These are phyloP conservation scores for Phragmites australis DNA, from an alignment of 176 grass and related monocot genomes.

Conservation along the genomic window DNA sequence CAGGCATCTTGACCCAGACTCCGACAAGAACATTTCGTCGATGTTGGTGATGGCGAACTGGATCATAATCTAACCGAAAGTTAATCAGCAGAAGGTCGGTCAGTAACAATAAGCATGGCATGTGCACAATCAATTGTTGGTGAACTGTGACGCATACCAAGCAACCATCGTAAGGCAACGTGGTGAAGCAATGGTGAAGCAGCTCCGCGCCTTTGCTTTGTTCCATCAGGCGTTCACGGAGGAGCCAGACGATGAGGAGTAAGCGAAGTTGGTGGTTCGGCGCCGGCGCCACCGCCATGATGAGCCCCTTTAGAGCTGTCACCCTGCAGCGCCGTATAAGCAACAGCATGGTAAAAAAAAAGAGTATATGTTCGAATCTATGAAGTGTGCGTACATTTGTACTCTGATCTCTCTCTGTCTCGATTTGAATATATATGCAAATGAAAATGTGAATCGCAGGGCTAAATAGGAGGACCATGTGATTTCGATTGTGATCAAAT, in stretches of 20 bases:
- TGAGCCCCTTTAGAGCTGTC: neutral
- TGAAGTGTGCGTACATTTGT: neutral
- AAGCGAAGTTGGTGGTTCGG: neutral
- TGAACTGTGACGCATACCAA: neutral
- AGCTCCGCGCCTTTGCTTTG: slow-evolving; percentile 9
- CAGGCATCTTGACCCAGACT: slow-evolving; percentile 28
- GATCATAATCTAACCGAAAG: slow-evolving; percentile 19
- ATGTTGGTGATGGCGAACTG: neutral
- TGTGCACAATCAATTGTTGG: neutral
- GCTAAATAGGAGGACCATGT: too few species aligned
- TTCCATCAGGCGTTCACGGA: neutral
- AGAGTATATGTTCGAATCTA: neutral
- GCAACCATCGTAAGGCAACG: neutral
- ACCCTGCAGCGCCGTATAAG: neutral
- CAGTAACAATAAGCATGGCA: neutral
- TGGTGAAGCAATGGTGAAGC: slow-evolving; percentile 25
- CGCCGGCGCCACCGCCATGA: neutral
- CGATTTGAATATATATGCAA: neutral
- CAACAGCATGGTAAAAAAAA: neutral
- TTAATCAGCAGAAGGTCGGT: too few species aligned
- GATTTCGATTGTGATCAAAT: neutral
- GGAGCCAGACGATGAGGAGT: neutral
- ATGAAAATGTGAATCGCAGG: neutral
- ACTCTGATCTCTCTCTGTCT: neutral
- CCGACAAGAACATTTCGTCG: neutral